These are phyloP conservation scores for Croton laevigatus DNA, from an alignment of 441 rosid species.

Conservation along the genomic window DNA sequence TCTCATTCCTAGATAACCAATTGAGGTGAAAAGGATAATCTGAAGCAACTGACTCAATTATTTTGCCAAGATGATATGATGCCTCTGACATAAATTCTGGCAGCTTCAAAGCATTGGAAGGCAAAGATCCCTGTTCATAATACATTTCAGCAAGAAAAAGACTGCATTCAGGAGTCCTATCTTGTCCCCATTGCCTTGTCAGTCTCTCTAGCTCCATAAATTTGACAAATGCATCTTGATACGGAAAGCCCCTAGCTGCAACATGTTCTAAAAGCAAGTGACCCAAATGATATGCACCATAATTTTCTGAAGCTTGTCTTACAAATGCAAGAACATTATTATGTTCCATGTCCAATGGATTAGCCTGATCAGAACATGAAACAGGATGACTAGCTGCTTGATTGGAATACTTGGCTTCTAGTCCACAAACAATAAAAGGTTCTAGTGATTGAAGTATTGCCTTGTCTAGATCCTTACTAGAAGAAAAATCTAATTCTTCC, in stretches of 20 bases:
- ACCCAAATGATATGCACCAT: constrained; percentile 87
- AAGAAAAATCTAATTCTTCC: constrained; percentile 71
- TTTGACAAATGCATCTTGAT: constrained; percentile 57
- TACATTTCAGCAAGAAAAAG: constrained; percentile 94
- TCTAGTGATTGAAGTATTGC: constrained; percentile 68
- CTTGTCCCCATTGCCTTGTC: constrained; percentile 84
- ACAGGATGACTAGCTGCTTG: constrained; percentile 33
- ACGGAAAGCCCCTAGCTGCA: constrained; percentile 41
- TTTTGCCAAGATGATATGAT: constrained; percentile 88
- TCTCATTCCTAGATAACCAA: constrained; percentile 34
- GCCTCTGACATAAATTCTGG: constrained; percentile 65
- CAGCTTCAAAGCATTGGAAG: constrained; percentile 46
- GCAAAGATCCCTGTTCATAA: constrained; percentile 64
- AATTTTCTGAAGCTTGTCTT: constrained; percentile 64
- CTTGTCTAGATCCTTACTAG: constrained; percentile 60
- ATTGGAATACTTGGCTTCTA: constrained; percentile 36
- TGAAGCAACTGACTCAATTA: constrained; percentile 85
- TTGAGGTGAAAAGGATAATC: constrained; percentile 46
- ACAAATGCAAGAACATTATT: constrained; percentile 52
- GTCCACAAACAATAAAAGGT: constrained; percentile 52
- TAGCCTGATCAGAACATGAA: constrained; percentile 37
- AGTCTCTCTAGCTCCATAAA: constrained; percentile 81
- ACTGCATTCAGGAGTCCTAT: constrained; percentile 84
- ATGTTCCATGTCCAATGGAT: constrained; percentile 47
- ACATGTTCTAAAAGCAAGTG: constrained; percentile 87